These are phyloP conservation scores for Mycena floridula DNA, from an alignment of 768 basidiomycete genomes.

Conservation along the genomic window DNA sequence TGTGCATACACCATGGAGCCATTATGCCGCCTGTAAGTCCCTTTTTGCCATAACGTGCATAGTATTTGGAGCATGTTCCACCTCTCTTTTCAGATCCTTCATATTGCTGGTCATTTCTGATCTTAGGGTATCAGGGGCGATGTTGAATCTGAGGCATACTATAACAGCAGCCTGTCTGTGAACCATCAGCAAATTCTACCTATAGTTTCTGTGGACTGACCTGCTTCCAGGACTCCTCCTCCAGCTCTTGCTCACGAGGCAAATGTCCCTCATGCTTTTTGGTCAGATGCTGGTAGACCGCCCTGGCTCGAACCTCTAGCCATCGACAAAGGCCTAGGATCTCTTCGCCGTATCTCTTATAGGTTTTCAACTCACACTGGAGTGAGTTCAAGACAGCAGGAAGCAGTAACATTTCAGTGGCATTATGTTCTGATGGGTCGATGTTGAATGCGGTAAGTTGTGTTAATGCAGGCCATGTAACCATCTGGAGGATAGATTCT, in stretches of 20 bases:
- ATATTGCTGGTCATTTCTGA: conserved; percentile 16
- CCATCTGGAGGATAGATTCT: conserved; percentile 1
- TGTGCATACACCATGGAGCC: too few species aligned
- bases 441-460: background rate
- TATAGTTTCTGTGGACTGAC: background rate
- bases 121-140: conserved; percentile 19
- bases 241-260: background rate
- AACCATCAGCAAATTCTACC: conserved; percentile 2
- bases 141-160: conserved; percentile 21
- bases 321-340: background rate
- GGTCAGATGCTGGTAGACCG: background rate
- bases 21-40: too few species aligned
- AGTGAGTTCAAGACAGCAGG: background rate
- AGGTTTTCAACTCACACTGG: background rate
- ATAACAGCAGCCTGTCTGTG: conserved; percentile 24
- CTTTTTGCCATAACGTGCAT: conserved; percentile 9
- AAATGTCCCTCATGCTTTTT: background rate
- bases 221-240: background rate
- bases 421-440: background rate
- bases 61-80: conserved; percentile 9
- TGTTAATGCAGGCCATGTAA: background rate
- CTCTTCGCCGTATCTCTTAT: conserved; percentile 11
- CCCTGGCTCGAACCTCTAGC: background rate
- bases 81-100: conserved; percentile 10
- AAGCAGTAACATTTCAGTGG: background rate